These are phyloP conservation scores for Parastagonospora avenae DNA, from an alignment of 2,329 filamentous ascomycete species.

Conservation along the genomic window DNA sequence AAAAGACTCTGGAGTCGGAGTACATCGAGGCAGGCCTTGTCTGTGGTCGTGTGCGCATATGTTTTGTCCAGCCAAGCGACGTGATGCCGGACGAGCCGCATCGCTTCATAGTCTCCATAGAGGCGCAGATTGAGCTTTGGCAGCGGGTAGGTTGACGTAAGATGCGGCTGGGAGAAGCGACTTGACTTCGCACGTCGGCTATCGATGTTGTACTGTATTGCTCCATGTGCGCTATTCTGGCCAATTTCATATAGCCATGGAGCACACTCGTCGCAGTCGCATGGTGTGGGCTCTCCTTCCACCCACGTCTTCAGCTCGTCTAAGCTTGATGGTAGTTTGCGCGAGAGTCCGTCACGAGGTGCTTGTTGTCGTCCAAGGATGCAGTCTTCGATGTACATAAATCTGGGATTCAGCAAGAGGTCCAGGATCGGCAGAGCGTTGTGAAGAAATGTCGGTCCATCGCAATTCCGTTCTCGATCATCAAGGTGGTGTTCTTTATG, in stretches of 20 bases:
- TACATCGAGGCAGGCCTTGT: not conserved
- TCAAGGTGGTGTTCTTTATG: not conserved
- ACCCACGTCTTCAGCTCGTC: constrained; percentile 6
- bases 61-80: constrained; percentile 17
- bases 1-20: constrained; percentile 11
- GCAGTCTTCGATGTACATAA: constrained; percentile 17
- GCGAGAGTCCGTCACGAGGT: not conserved
- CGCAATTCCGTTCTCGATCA: constrained; percentile 5
- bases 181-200: not conserved
- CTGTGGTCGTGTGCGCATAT: constrained; percentile 8
- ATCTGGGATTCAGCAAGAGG: constrained; percentile 16
- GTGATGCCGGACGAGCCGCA: constrained; percentile 20
- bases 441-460: constrained; percentile 15
- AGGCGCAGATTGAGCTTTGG: constrained; percentile 8
- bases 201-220: constrained; percentile 3
- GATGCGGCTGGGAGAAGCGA: not conserved
- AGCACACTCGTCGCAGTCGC: constrained; percentile 19
- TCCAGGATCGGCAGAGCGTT: constrained; percentile 19
- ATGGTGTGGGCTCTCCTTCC: constrained; percentile 5
- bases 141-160: not conserved
- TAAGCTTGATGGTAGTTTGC: constrained; percentile 4
- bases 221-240: constrained; percentile 11
- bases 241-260: constrained; percentile 17
- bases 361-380: constrained; percentile 12
- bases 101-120: constrained; percentile 21